These are phyloP conservation scores for Blastobotrys raffinosifermentans DNA, from an alignment of 1,139 yeast species.

Conservation along the genomic window DNA sequence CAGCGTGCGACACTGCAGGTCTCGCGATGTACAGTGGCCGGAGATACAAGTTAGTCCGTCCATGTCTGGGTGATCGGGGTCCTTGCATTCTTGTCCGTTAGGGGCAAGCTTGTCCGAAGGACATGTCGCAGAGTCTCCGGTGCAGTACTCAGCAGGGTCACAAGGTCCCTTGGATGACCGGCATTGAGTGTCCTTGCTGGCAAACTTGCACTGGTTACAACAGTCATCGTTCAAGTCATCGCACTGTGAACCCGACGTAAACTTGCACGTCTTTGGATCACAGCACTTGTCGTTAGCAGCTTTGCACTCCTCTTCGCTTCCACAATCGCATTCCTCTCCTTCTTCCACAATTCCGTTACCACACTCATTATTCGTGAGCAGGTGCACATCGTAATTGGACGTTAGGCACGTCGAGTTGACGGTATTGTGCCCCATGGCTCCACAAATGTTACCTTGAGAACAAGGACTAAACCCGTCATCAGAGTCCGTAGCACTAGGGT, in stretches of 20 bases:
- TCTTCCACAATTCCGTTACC: constrained; percentile 39
- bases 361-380: constrained; percentile 32
- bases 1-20: constrained; percentile 31
- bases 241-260: constrained; percentile 32
- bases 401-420: constrained; percentile 33
- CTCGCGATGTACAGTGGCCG: constrained; percentile 37
- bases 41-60: constrained; percentile 30
- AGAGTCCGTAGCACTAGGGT: constrained; percentile 31
- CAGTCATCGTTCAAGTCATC: constrained; percentile 35
- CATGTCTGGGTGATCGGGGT: constrained; percentile 14
- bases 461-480: constrained; percentile 33
- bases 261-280: constrained; percentile 35
- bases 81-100: constrained; percentile 30
- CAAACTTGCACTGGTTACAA: constrained; percentile 32
- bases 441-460: constrained; percentile 36
- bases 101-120: constrained; percentile 27
- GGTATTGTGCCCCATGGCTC: constrained; percentile 27
- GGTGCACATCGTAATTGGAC: constrained; percentile 31
- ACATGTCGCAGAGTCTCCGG: constrained; percentile 34
- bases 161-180: constrained; percentile 34
- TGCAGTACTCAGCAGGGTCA: constrained; percentile 34
- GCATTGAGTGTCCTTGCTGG: constrained; percentile 29
- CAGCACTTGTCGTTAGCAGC: constrained; percentile 29
- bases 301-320: constrained; percentile 34
- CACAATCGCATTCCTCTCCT: constrained; percentile 40